A percentile compares a stretch with the other conserved stretches of the same genome.
These are phyloP conservation scores for Mollisia scopiformis DNA, from an alignment of 2,329 filamentous ascomycete species.

Conservation along the genomic window DNA sequence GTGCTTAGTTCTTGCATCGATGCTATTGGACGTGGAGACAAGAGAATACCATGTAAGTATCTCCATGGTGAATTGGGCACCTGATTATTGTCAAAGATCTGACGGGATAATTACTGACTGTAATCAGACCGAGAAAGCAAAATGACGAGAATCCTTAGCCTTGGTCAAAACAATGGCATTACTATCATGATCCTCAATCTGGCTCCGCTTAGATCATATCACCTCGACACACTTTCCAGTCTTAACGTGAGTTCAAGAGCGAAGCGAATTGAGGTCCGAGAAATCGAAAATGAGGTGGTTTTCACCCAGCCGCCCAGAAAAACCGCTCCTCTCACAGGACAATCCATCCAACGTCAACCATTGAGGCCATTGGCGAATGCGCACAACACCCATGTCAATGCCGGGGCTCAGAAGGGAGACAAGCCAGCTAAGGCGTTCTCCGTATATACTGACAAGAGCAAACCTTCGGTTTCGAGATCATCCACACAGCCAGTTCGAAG, in stretches of 20 bases:
- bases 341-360: conserved; percentile 67
- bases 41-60: conserved; percentile 83
- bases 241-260: conserved; percentile 94
- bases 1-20: conserved; percentile 95
- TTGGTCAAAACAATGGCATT: conserved; percentile 93
- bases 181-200: conserved; percentile 97
- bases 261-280: conserved; percentile 93
- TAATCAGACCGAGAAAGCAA: conserved; percentile 49
- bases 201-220: conserved; percentile 87
- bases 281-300: conserved; percentile 93
- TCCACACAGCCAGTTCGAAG: conserved; percentile 29
- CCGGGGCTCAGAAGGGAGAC: conserved; percentile 57
- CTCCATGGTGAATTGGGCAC: neutral
- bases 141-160: conserved; percentile 91
- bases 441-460: conserved; percentile 79
- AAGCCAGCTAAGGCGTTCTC: conserved; percentile 84
- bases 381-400: conserved; percentile 71
- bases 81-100: conserved; percentile 53
- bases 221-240: conserved; percentile 90
- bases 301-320: conserved; percentile 74
- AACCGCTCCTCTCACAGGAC: conserved; percentile 43
- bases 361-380: conserved; percentile 76
- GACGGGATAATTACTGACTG: neutral
- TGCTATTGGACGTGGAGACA: conserved; percentile 77
- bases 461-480: conserved; percentile 42